Conservation (phyloP, 2,329 filamentous ascomycete genomes). For the Chaetomiaceae sp. region DNA sequence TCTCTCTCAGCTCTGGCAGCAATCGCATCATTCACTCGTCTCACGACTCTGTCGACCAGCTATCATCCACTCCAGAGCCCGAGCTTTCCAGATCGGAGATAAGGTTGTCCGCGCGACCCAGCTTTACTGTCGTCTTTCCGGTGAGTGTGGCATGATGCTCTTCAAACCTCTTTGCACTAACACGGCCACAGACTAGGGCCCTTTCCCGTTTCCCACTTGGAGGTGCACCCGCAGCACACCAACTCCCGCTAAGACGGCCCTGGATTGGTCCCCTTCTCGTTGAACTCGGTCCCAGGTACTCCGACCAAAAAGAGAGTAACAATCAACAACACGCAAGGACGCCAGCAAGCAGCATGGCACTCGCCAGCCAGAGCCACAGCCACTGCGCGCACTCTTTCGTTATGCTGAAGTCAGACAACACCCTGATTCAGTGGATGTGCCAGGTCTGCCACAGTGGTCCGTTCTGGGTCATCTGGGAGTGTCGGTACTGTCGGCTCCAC, state of each 20-base stretch:
- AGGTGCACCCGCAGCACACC: conserved; percentile 11
- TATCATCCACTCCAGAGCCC: not conserved
- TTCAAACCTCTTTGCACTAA: conserved; percentile 13
- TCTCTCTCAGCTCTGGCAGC: conserved; percentile 11
- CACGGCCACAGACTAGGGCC: conserved; percentile 13
- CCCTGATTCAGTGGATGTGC: conserved; percentile 60
- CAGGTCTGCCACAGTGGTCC: conserved; percentile 53
- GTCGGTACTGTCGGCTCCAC: conserved; percentile 62
- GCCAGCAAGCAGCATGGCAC: conserved; percentile 43
- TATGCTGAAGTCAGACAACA: conserved; percentile 62
- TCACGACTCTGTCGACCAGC: not conserved
- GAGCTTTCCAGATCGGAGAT: not conserved
- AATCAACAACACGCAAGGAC: conserved; percentile 12
- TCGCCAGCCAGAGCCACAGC: conserved; percentile 37
- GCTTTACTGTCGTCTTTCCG: not conserved
- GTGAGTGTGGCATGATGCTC: conserved; percentile 11
- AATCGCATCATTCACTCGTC: not conserved
- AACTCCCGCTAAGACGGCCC: conserved; percentile 4
- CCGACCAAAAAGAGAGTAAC: not conserved
- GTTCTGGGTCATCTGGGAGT: conserved; percentile 64
- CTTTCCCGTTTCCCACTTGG: conserved; percentile 17
- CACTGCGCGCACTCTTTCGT: conserved; percentile 58
- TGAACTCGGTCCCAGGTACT: not conserved
- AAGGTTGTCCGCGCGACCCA: not conserved
- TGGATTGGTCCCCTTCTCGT: conserved; percentile 12